Evolutionary conservation across 2,329 filamentous ascomycete species (phyloP).

Genomic region (Nectriaceae sp.): DNA sequence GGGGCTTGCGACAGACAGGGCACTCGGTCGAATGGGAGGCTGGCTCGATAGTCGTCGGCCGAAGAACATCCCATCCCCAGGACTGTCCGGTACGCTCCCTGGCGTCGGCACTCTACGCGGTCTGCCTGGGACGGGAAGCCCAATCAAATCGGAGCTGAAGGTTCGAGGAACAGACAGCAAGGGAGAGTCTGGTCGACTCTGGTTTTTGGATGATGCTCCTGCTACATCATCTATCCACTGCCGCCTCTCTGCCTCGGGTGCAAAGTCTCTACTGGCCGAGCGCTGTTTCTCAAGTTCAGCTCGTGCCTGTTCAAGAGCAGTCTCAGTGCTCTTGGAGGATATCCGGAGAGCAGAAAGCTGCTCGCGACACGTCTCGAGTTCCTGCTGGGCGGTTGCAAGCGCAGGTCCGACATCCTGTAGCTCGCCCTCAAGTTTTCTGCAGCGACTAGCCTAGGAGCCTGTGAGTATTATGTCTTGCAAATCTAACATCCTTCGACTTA

Average conservation of each 20-base stretch:
- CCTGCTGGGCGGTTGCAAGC: slow-evolving; percentile 64
- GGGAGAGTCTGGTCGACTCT: slow-evolving; percentile 57
- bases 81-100: slow-evolving; percentile 49
- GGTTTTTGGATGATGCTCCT: slow-evolving; percentile 42
- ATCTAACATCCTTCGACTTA: slow-evolving; percentile 47
- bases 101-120: slow-evolving; percentile 41
- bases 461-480: slow-evolving; percentile 10
- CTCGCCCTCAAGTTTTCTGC: slow-evolving; percentile 76
- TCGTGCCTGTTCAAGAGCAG: slow-evolving; percentile 58
- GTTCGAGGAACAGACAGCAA: slow-evolving; percentile 52
- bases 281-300: slow-evolving; percentile 52
- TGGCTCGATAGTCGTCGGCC: slow-evolving; percentile 54
- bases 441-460: slow-evolving; percentile 57
- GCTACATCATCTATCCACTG: slow-evolving; percentile 56
- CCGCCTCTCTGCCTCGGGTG: slow-evolving; percentile 44
- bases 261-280: slow-evolving; percentile 27
- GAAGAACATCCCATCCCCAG: slow-evolving; percentile 41
- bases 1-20: slow-evolving; percentile 40
- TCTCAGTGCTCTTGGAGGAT: slow-evolving; percentile 66
- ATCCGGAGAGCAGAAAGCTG: slow-evolving; percentile 64
- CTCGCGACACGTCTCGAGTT: slow-evolving; percentile 60
- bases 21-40: slow-evolving; percentile 43
- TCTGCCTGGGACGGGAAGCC: slow-evolving; percentile 43
- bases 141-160: slow-evolving; percentile 56
- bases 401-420: slow-evolving; percentile 69